A percentile compares a stretch with the other conserved stretches of the same genome.
phyloP scores from a whole-genome alignment of 768 basidiomycete species.

The Rhizopogon sp. region DNA sequence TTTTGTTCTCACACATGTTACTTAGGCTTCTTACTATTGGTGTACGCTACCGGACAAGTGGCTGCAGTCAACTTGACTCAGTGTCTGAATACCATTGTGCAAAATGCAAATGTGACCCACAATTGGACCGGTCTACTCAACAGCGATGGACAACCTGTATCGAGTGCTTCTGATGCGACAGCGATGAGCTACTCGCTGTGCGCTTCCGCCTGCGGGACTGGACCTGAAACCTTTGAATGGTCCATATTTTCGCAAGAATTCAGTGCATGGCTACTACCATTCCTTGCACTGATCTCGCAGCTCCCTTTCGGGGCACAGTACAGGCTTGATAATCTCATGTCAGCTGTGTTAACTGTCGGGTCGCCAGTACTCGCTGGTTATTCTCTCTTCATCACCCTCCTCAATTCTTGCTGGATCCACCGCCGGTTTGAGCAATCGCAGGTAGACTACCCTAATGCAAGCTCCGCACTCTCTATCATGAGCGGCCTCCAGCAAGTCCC shows the following conservation, averaged over 20 bases:
- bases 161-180: not conserved
- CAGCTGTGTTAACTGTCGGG: constrained; percentile 38
- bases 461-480: constrained; percentile 16
- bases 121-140: constrained; percentile 1
- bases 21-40: too few species aligned
- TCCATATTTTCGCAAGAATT: constrained; percentile 28
- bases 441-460: too few species aligned
- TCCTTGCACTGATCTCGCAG: constrained; percentile 42
- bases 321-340: constrained; percentile 35
- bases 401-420: too few species aligned
- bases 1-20: too few species aligned
- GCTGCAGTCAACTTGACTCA: not conserved
- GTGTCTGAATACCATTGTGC: too few species aligned
- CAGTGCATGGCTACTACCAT: constrained; percentile 42
- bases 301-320: constrained; percentile 39
- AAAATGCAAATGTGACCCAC: not conserved
- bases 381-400: constrained; percentile 23
- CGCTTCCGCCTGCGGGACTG: constrained; percentile 3
- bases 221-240: constrained; percentile 12
- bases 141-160: not conserved
- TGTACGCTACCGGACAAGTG: too few species aligned
- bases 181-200: constrained; percentile 11
- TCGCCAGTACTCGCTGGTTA: constrained; percentile 41
- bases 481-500: constrained; percentile 35
- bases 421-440: too few species aligned